phyloP scores from a whole-genome alignment of 1,284 basidiomycete genomes.

The Ceratobasidium sp. region DNA sequence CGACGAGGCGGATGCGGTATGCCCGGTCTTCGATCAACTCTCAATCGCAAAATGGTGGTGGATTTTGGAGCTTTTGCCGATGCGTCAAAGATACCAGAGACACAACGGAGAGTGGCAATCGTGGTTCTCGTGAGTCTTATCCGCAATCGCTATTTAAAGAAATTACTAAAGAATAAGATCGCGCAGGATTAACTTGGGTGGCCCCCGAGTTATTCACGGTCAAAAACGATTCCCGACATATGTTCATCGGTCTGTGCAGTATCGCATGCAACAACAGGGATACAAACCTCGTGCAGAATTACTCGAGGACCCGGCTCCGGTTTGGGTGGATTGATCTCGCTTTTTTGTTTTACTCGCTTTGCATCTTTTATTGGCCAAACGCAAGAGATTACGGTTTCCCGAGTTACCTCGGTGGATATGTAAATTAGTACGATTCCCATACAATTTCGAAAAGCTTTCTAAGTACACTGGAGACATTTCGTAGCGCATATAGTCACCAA shows the following conservation, averaged over 20 bases:
- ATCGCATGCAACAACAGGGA: conserved; percentile 38
- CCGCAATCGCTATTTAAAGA: too few species aligned
- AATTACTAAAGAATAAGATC: too few species aligned
- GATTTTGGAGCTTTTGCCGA: conserved; percentile 47
- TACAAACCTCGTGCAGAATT: conserved; percentile 47
- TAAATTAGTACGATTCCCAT: too few species aligned
- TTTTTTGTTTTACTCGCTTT: too few species aligned
- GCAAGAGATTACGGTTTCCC: too few species aligned
- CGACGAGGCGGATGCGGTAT: conserved; percentile 22
- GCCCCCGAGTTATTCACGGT: conserved; percentile 27
- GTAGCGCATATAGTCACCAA: too few species aligned
- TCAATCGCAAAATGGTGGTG: conserved; percentile 44
- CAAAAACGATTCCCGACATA: conserved; percentile 44
- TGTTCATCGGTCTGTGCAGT: conserved; percentile 47
- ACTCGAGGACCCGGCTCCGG: conserved; percentile 15
- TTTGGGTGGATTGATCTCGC: conserved; percentile 33
- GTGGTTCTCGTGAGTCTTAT: conserved; percentile 32
- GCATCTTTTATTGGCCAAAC: too few species aligned
- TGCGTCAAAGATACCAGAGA: conserved; percentile 41
- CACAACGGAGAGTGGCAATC: conserved; percentile 17
- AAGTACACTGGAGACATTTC: too few species aligned
- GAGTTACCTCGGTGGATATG: too few species aligned
- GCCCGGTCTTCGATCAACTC: conserved; percentile 41
- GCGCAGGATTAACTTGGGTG: conserved; percentile 23
- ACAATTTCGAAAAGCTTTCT: too few species aligned